Base-by-base conservation (phyloP, 352 stramenopile species). In the Aphanomyces astaci region DNA sequence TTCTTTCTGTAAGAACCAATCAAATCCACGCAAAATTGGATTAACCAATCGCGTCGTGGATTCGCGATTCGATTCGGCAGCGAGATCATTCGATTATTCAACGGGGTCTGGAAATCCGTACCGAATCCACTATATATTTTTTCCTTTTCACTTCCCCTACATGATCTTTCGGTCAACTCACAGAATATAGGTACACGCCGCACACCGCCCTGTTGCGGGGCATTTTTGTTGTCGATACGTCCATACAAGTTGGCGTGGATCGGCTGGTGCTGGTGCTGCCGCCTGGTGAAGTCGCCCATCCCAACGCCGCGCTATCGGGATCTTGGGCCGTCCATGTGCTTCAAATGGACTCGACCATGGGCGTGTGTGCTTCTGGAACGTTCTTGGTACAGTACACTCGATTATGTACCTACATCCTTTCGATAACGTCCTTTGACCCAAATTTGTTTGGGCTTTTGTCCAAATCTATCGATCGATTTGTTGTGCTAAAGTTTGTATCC, bases 181-280 rank as follows among this genome's bases (percentile, higher is more conserved):
- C 32, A 33, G 25, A 7, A n/a, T 25, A 24, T 31, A 59, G 51
- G 1, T 59, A n/a, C 28, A 63, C 36, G 33, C 45, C 3, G 22
- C 28, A 55, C 9, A 19, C 13, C n/a, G 31, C 52, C 3, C 64
- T 90, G 39, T 48, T 90, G 4, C 82, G 84, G 2, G 79, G 78
- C 22, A 76, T 89, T 9, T 90, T 87, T 43, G 22, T 90, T 19
- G 56, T 90, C 1, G 75, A 71, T 3, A 40, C 60, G 1, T 83
- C 76, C 27, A 52, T 92, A 17, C 78, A 78, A 0, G 45, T 73
- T 0, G 55, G 45, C 4, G 79, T 82, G 72, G 83, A 70, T 11
- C 80, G 85, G 10, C 54, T 86, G 15, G 78, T 93, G 71, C 43
- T 93, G 24, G 76, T 90, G 15, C 79, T 94, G 36, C 83, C 86